phyloP scores from a whole-genome alignment of 1,284 basidiomycete species.

The Neonothopanus nambi region DNA sequence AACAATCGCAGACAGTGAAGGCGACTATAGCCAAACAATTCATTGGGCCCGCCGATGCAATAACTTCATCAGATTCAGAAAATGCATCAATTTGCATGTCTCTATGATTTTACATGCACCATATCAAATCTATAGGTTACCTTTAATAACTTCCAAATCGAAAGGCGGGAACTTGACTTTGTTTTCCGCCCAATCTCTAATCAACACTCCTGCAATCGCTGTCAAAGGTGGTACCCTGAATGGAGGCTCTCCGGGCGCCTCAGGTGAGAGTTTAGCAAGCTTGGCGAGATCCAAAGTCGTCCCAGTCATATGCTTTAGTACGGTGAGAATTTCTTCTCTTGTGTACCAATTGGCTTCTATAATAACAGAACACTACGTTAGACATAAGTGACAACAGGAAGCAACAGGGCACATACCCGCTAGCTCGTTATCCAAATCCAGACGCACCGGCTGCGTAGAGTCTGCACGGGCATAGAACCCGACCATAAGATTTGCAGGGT shows the following conservation, averaged over 20 bases:
- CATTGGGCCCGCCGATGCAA: too few relatives aligned
- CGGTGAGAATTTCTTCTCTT: slow-evolving; percentile 53
- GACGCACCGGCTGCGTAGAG: slow-evolving; percentile 70
- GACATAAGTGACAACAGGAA: neutral
- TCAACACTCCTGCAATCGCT: slow-evolving; percentile 71
- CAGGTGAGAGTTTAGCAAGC: slow-evolving; percentile 35
- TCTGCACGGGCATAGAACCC: slow-evolving; percentile 85
- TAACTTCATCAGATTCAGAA: too few relatives aligned
- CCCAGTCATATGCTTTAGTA: slow-evolving; percentile 60
- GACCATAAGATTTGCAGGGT: slow-evolving; percentile 88
- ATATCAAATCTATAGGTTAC: neutral
- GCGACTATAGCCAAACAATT: too few relatives aligned
- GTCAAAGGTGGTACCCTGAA: slow-evolving; percentile 69
- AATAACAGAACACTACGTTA: slow-evolving; percentile 2
- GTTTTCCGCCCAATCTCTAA: slow-evolving; percentile 63
- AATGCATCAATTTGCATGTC: too few relatives aligned
- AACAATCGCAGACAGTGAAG: too few relatives aligned
- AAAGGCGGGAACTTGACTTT: slow-evolving; percentile 33
- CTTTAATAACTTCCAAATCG: neutral
- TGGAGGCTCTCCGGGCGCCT: slow-evolving; percentile 38
- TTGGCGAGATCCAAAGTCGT: slow-evolving; percentile 65
- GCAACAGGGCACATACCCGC: slow-evolving; percentile 55
- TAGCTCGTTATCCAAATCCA: slow-evolving; percentile 96
- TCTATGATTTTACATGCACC: too few relatives aligned
- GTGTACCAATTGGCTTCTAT: slow-evolving; percentile 89